Evolutionary conservation across 805 yeast genomes (phyloP), one percentile per base, ranked within the genome.

Genomic region (Metschnikowia peoriensis): DNA sequence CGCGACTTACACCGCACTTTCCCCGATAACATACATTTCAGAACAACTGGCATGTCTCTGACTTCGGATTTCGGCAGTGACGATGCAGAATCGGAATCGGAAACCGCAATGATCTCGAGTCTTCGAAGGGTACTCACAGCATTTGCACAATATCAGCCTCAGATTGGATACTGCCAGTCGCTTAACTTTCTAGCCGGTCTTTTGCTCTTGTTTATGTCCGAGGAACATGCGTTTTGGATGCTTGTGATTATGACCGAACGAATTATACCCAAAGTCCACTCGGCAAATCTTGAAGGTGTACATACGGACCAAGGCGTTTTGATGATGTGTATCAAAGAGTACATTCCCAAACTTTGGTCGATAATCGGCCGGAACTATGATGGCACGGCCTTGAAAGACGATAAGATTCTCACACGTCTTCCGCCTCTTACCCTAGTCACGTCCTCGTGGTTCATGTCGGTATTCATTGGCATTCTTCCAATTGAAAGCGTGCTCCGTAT

Each of bases 401-500:
- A 69, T 61, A 77, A 79, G 62, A 84, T 89, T 54, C 76, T 93
- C 34, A 77, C 82, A 14, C 85, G 87, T 59, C 71, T 92, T 42
- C 98, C 99, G 1, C 96, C 97, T 1, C 80, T 94, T 4, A 88
- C 97, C 1, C 76, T 94, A 44, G 94, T 96, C 59, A 94, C 98
- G 0, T 93, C 97, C 0, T 85, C 96, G 50, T 94, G 99, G 99
- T 94, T 94, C 65, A 93, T 94, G 98, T 88, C 97, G 61, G 81
- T 89, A n/a, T 94, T 88, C 69, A 90, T 94, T 37, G 97, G 96
- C 0, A 83, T 86, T 0, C 69, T 94, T 28, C 99, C 99, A 0
- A 83, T 90, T 22, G 98, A 94, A 64, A 82, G 96, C 0, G 86
- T 90, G 8, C 72, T 94, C 42, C 73, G 98, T 51, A 85, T 94